phyloP scores from a whole-genome alignment of 805 yeast genomes.

The Ogataea methanolica region DNA sequence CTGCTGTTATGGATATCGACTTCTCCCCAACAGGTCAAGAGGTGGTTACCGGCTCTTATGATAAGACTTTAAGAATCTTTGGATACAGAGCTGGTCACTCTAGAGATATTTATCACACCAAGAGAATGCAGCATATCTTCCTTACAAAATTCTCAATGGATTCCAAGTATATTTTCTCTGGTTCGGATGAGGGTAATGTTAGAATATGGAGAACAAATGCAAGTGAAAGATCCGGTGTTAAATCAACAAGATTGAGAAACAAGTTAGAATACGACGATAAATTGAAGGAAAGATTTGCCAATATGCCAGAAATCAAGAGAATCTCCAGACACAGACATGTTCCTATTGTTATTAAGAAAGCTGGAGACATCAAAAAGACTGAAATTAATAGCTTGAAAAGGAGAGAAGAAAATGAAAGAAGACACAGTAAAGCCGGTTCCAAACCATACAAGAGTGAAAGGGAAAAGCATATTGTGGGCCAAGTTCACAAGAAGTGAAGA shows the following conservation, averaged over 20 bases:
- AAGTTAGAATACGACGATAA: constrained; percentile 89
- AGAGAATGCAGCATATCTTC: constrained; percentile 95
- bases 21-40: constrained; percentile 97
- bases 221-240: constrained; percentile 75
- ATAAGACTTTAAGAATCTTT: constrained; percentile 82
- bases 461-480: constrained; percentile 80
- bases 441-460: constrained; percentile 66
- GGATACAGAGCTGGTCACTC: constrained; percentile 76
- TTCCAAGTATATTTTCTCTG: constrained; percentile 78
- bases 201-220: constrained; percentile 91
- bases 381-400: constrained; percentile 73
- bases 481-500: constrained; percentile 50
- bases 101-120: constrained; percentile 92
- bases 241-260: constrained; percentile 72
- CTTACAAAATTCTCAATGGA: constrained; percentile 84
- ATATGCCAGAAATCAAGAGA: constrained; percentile 94
- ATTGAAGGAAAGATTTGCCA: constrained; percentile 84
- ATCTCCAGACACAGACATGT: constrained; percentile 90
- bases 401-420: constrained; percentile 78
- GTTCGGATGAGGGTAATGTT: constrained; percentile 95
- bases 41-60: constrained; percentile 91
- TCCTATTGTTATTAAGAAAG: constrained; percentile 83
- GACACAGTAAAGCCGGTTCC: constrained; percentile 63
- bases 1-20: constrained; percentile 92
- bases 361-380: constrained; percentile 74